Conservation (phyloP, 106 monocot genomes). For the Triglochin maritima region DNA sequence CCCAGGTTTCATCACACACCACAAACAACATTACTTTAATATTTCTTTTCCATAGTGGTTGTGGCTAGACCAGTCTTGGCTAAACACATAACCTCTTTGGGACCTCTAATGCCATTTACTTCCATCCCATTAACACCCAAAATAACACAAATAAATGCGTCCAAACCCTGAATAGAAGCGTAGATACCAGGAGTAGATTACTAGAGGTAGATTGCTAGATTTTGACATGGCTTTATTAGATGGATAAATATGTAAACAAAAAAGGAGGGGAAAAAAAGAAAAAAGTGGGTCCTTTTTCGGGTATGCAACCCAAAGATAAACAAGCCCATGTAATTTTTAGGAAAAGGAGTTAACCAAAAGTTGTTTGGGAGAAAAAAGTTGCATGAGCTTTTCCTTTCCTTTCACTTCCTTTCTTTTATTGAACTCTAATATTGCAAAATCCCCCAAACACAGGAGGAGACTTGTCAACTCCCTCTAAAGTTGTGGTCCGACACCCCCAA, state of each 20-base stretch:
- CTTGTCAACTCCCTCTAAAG: conserved; percentile 10
- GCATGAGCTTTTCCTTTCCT: conserved; percentile 2
- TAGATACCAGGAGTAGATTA: not conserved
- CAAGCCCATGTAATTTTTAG: not conserved
- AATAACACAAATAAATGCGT: not conserved
- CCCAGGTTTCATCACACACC: not conserved
- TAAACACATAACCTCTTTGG: not conserved
- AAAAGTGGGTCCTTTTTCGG: conserved; percentile 5
- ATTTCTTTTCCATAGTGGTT: not conserved
- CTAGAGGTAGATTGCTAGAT: conserved; percentile 2
- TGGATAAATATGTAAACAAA: not conserved
- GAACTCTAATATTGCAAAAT: not conserved
- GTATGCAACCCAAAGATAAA: conserved; percentile 1
- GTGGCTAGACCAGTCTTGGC: not conserved
- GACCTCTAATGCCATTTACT: not conserved
- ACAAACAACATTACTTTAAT: not conserved
- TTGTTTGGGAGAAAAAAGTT: conserved; percentile 4
- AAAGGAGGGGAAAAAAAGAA: not conserved
- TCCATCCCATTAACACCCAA: not conserved
- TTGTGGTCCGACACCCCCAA: conserved; percentile 1
- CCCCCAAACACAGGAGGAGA: not conserved
- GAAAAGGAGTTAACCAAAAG: conserved; percentile 2
- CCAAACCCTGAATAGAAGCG: not conserved
- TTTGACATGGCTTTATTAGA: not conserved
- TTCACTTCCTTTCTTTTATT: not conserved